Percentiles rank a stretch among this genome's conserved stretches.
phyloP scores from a whole-genome alignment of 108 stramenopile genomes.

The Ochromonas danica region DNA sequence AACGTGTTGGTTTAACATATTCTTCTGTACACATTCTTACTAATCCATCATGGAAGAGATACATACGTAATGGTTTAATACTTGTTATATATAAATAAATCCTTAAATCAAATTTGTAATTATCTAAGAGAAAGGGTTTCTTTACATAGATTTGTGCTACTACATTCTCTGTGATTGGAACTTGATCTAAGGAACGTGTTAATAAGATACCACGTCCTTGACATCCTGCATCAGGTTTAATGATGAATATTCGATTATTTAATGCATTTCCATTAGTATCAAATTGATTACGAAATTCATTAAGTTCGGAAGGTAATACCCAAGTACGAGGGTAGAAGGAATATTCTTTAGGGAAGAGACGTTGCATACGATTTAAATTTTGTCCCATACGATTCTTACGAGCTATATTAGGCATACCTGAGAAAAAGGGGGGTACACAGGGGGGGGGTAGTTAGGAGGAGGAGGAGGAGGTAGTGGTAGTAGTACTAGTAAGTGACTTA shows the following conservation, averaged over 20 bases:
- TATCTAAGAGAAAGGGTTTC: conserved; percentile 71
- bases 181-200: conserved; percentile 53
- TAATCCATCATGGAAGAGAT: conserved; percentile 62
- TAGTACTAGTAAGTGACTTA: too few relatives aligned
- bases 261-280: conserved; percentile 54
- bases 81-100: conserved; percentile 75
- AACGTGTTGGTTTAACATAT: conserved; percentile 60
- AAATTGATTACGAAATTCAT: conserved; percentile 62
- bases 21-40: conserved; percentile 63
- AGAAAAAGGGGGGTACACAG: too few relatives aligned
- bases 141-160: conserved; percentile 75
- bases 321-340: conserved; percentile 72
- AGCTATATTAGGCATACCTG: conserved; percentile 76
- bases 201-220: conserved; percentile 62
- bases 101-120: conserved; percentile 78
- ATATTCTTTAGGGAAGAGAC: conserved; percentile 68
- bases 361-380: conserved; percentile 69
- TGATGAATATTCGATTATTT: conserved; percentile 63
- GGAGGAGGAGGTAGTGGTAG: too few relatives aligned
- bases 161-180: conserved; percentile 56
- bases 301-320: conserved; percentile 46
- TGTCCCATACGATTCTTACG: conserved; percentile 71
- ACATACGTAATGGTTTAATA: conserved; percentile 67
- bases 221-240: conserved; percentile 67
- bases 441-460: too few relatives aligned